Evolutionary conservation across 1,139 yeast genomes (phyloP), one percentile per base, ranked within the genome.

Genomic region (Spathaspora sp.): DNA sequence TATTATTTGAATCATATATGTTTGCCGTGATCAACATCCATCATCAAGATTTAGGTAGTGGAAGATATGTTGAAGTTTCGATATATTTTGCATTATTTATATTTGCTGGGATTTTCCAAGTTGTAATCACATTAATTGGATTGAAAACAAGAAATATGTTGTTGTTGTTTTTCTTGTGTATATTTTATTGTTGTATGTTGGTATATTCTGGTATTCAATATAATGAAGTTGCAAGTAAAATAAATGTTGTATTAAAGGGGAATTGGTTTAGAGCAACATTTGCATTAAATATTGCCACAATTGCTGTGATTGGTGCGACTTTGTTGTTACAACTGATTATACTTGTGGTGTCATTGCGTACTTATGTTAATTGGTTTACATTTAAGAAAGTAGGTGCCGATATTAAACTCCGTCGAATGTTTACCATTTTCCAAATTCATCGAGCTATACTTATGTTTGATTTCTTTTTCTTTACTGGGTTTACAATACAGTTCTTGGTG

Each of bases 321-420:
- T 59, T 71, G 42, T 44, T 75, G 5, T 33, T 64, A 2, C 74
- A 74, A 55, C 52, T 59, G 15, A 57, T 53, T 29, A 51, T 77
- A 36, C 63, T 76, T 18, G 62, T 62, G 53, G 59, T 62, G 42
- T 69, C 68, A n/a, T 65, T 76, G 43, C 57, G 66, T 27, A 61
- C 63, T 23, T 74, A 74, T 44, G 77, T 78, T 47, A 73, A 72
- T 48, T 77, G 82, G 82, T 66, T 72, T 51, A 64, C 74, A 33
- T 79, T 71, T 61, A 76, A 78, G 60, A 71, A 72, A 46, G 71
- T 78, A 43, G 83, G 84, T 2, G 82, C 80, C 2, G 79, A 75
- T 54, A 54, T 72, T 24, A 56, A 58, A n/a, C 65, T 74, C 51
- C 68, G 71, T 50, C 59, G 66, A 20, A 65, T 75, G 53, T 75